Evolutionary conservation across 257 asterid genomes (phyloP).

Genomic region (Salvia hispanica): DNA sequence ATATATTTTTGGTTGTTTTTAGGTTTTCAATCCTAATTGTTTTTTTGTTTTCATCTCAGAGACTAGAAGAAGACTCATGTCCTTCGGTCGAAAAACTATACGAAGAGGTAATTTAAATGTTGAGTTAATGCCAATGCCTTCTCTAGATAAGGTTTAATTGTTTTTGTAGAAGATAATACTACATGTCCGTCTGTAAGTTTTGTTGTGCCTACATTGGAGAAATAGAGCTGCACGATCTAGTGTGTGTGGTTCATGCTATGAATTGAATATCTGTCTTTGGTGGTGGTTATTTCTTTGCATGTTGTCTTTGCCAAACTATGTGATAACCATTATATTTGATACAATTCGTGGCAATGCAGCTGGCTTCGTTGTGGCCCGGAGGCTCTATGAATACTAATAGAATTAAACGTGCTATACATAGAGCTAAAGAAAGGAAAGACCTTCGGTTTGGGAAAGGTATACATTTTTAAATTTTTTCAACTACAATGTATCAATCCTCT

Average conservation of each 20-base stretch:
- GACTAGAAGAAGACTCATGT: slow-evolving; percentile 76
- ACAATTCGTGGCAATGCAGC: slow-evolving; percentile 47
- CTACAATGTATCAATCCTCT: slow-evolving; percentile 6
- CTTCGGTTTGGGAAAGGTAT: slow-evolving; percentile 53
- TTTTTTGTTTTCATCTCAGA: slow-evolving; percentile 47
- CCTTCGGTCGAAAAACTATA: slow-evolving; percentile 78
- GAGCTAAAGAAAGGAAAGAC: slow-evolving; percentile 72
- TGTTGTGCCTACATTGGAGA: no score
- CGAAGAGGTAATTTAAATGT: slow-evolving; percentile 69
- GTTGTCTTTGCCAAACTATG: no score
- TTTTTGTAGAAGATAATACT: no score
- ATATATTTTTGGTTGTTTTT: no score
- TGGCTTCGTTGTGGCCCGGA: slow-evolving; percentile 78
- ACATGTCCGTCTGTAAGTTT: no score
- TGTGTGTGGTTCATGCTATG: no score
- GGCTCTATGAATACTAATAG: slow-evolving; percentile 81
- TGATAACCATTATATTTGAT: no score
- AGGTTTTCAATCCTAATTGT: slow-evolving; percentile 9
- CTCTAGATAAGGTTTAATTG: no score
- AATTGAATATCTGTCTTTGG: no score
- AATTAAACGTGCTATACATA: slow-evolving; percentile 70
- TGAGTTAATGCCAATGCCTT: neutral
- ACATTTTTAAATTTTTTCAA: slow-evolving; percentile 1
- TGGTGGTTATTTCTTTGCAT: no score
- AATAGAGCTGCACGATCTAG: no score